Evolutionary conservation across 129 eudicot genomes (phyloP).

Genomic region (Saussurea involucrata): DNA sequence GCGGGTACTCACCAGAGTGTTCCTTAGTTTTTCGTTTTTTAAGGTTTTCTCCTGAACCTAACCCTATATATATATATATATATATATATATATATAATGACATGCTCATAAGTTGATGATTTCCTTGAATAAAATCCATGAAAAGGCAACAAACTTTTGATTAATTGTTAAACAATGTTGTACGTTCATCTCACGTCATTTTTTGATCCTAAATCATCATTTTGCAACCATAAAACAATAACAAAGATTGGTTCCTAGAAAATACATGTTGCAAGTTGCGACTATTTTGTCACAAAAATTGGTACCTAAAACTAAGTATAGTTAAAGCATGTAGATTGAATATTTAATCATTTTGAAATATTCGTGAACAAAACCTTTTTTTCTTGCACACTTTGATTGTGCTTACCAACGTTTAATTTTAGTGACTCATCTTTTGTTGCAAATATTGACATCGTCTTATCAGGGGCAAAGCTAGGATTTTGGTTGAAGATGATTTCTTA

Average conservation of each 20-base stretch:
- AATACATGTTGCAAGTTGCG: not conserved
- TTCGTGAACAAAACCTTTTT: not conserved
- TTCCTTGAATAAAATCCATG: not conserved
- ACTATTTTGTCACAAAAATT: too few species aligned
- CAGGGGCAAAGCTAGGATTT: too few species aligned
- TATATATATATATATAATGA: not conserved
- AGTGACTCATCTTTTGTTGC: too few species aligned
- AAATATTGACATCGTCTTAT: too few species aligned
- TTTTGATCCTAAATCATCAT: not conserved
- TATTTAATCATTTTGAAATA: too few species aligned
- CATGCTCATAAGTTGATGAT: not conserved
- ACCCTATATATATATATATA: too few species aligned
- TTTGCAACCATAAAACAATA: not conserved
- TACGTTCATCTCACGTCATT: not conserved
- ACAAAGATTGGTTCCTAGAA: not conserved
- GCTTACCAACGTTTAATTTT: not conserved
- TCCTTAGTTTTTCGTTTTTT: too few species aligned
- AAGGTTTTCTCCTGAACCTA: too few species aligned
- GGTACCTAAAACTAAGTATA: not conserved
- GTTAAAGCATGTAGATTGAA: too few species aligned
- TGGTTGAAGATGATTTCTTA: too few species aligned
- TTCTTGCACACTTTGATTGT: not conserved
- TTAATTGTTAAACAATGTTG: not conserved
- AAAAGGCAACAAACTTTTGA: slow-evolving; percentile 10
- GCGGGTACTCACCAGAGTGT: too few species aligned